Conservation (phyloP, 768 basidiomycete genomes). For the Leccinum variicolor region DNA sequence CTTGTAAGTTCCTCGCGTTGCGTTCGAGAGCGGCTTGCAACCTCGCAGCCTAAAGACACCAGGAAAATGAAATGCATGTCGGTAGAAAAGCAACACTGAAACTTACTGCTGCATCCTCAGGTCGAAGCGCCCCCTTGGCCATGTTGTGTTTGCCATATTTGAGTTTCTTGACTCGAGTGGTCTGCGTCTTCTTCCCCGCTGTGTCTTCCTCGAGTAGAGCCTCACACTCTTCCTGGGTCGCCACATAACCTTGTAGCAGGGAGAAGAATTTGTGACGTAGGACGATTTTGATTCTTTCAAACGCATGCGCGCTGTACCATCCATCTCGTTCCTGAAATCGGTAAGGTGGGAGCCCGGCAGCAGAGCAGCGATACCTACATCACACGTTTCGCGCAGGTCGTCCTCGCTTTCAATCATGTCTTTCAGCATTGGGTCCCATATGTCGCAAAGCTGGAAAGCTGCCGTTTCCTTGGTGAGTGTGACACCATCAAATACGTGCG, state of each 20-base stretch:
- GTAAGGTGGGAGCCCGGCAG: neutral
- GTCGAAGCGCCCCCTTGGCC: conserved; percentile 81
- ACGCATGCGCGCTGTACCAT: conserved; percentile 76
- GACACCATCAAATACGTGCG: conserved; percentile 88
- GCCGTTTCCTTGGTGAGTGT: conserved; percentile 80
- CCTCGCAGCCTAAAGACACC: conserved; percentile 54
- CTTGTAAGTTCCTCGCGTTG: conserved; percentile 30
- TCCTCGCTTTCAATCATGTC: conserved; percentile 74
- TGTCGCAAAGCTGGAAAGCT: conserved; percentile 93
- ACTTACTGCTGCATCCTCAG: conserved; percentile 80
- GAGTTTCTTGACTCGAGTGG: conserved; percentile 47
- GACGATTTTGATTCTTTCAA: conserved; percentile 82
- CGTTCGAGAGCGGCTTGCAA: conserved; percentile 62
- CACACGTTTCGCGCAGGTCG: conserved; percentile 65
- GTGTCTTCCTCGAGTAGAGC: conserved; percentile 48
- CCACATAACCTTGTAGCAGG: conserved; percentile 65
- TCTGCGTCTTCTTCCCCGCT: conserved; percentile 30
- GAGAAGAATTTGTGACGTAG: conserved; percentile 85
- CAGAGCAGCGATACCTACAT: conserved; percentile 50
- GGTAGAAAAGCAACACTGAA: neutral
- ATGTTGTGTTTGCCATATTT: conserved; percentile 79
- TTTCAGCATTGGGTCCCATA: conserved; percentile 79
- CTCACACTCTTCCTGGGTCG: conserved; percentile 71
- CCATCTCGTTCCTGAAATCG: conserved; percentile 71
- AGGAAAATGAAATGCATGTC: neutral